Percentiles rank a stretch among this genome's conserved stretches.
phyloP scores from a whole-genome alignment of 169 alveolate genomes.

The Plasmodium reichenowi region DNA sequence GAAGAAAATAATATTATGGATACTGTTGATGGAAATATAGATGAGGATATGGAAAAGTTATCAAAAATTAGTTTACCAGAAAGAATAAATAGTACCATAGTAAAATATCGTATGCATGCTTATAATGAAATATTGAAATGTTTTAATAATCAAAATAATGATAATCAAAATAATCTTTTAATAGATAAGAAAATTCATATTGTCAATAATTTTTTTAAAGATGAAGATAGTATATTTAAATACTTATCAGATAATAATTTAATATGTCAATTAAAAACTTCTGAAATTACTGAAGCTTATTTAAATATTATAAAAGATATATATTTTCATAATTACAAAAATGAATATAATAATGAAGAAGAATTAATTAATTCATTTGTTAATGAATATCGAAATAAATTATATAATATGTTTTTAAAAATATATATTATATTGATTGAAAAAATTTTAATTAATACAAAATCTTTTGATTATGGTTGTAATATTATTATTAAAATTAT shows the following conservation, averaged over 20 bases:
- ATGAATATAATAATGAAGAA: constrained; percentile 35
- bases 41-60: constrained; percentile 23
- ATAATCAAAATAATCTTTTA: no score
- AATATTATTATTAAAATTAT: constrained; percentile 52
- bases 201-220: constrained; percentile 21
- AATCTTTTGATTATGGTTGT: constrained; percentile 71
- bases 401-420: constrained; percentile 38
- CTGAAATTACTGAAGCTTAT: constrained; percentile 63
- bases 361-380: constrained; percentile 54
- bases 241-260: constrained; percentile 50
- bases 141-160: constrained; percentile 4
- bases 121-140: constrained; percentile 35
- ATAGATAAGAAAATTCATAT: constrained; percentile 34
- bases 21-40: not conserved
- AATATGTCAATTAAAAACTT: constrained; percentile 67
- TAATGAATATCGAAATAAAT: constrained; percentile 39
- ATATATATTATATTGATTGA: constrained; percentile 35
- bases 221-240: constrained; percentile 38
- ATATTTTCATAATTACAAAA: constrained; percentile 11
- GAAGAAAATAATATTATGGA: not conserved
- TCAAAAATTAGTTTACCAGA: constrained; percentile 12
- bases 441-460: constrained; percentile 44
- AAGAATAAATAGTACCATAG: constrained; percentile 37
- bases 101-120: constrained; percentile 53
- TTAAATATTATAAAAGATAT: constrained; percentile 30